These are phyloP conservation scores for Ogataea trehaloabstinens DNA, from an alignment of 805 yeast species.

Conservation along the genomic window DNA sequence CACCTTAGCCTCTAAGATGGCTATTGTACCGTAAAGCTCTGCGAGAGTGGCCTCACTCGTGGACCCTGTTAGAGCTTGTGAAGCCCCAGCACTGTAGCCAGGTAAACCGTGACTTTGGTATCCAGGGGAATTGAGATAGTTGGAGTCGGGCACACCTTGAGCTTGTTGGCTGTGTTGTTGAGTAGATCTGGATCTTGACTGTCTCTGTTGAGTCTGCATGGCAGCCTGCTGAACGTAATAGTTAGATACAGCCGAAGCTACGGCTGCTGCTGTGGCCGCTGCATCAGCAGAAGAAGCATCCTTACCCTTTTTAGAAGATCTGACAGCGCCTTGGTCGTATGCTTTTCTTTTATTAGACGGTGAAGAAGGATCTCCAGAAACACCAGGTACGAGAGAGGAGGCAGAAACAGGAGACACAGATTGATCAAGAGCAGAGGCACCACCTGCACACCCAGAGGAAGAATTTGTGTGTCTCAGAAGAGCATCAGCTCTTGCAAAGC, in stretches of 20 bases:
- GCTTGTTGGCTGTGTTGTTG: conserved; percentile 11
- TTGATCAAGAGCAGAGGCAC: conserved; percentile 7
- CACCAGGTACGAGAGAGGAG: conserved; percentile 7
- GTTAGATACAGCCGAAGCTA: conserved; percentile 18
- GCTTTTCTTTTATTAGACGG: conserved; percentile 10
- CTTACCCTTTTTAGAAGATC: conserved; percentile 11
- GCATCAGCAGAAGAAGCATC: conserved; percentile 17
- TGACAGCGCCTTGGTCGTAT: conserved; percentile 8
- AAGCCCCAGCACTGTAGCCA: conserved; percentile 7
- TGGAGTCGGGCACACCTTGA: conserved; percentile 7
- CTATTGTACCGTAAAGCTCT: conserved; percentile 18
- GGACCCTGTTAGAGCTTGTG: conserved; percentile 5
- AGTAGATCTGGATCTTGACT: conserved; percentile 17
- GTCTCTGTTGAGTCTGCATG: conserved; percentile 19
- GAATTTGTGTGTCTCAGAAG: conserved; percentile 62
- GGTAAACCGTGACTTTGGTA: conserved; percentile 11
- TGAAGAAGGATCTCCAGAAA: conserved; percentile 4
- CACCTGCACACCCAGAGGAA: conserved; percentile 26
- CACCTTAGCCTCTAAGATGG: conserved; percentile 20
- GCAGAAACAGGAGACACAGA: conserved; percentile 15
- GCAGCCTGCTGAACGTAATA: conserved; percentile 19
- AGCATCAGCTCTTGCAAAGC: conserved; percentile 76
- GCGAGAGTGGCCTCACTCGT: conserved; percentile 12
- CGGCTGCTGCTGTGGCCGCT: conserved; percentile 20
- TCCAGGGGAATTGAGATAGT: conserved; percentile 8